Conservation (phyloP, 768 basidiomycete genomes). For the Flagelloscypha sp. region DNA sequence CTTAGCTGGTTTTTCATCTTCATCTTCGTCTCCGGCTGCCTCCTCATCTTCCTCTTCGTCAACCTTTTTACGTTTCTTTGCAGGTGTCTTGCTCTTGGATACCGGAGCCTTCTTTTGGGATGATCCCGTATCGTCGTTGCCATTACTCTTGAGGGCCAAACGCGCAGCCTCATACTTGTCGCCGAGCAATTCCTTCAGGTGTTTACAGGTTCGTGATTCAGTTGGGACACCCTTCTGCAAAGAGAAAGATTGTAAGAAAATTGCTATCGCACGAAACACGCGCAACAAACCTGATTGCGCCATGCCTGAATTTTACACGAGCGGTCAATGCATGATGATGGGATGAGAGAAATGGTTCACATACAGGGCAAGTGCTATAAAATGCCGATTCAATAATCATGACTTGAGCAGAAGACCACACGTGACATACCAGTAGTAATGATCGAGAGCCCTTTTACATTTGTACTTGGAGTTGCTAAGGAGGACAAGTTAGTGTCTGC, state of each 20-base stretch:
- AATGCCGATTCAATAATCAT: conserved; percentile 4
- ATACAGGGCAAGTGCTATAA: conserved; percentile 26
- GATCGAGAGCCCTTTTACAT: conserved; percentile 31
- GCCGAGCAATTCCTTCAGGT: conserved; percentile 27
- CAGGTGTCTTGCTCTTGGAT: conserved; percentile 11
- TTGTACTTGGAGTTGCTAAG: conserved; percentile 21
- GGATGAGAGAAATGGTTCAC: not conserved
- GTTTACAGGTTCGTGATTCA: conserved; percentile 33
- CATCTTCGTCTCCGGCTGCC: conserved; percentile 8
- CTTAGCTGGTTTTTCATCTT: conserved; percentile 9
- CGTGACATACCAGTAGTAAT: conserved; percentile 27
- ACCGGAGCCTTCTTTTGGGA: conserved; percentile 7
- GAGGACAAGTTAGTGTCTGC: too few relatives aligned
- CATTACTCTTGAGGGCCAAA: conserved; percentile 25
- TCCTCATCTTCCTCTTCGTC: conserved; percentile 8
- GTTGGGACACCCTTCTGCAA: conserved; percentile 23
- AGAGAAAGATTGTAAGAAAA: not conserved
- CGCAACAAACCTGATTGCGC: conserved; percentile 23
- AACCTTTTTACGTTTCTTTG: conserved; percentile 12
- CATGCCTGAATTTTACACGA: conserved; percentile 18
- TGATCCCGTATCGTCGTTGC: conserved; percentile 8
- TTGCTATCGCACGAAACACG: not conserved
- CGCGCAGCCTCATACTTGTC: conserved; percentile 30
- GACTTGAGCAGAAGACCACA: not conserved
- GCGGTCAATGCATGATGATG: conserved; percentile 1